Evolutionary conservation across 2,329 filamentous ascomycete species (phyloP).

Genomic region (Mycosphaerelloides madeirae): DNA sequence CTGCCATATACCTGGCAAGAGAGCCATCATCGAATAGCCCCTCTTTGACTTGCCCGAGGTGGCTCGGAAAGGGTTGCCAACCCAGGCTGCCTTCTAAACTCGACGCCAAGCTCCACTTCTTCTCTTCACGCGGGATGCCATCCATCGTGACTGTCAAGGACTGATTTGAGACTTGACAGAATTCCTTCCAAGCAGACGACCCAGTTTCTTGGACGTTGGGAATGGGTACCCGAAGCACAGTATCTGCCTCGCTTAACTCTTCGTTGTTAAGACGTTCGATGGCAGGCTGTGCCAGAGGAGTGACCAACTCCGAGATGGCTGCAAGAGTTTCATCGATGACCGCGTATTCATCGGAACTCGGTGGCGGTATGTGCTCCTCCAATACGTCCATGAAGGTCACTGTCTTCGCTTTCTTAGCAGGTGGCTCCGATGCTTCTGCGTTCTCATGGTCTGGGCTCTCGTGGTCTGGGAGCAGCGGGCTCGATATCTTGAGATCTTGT

Average conservation of each 20-base stretch:
- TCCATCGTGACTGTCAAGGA: slow-evolving; percentile 10
- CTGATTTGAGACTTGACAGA: slow-evolving; percentile 14
- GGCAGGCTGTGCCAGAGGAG: slow-evolving; percentile 35
- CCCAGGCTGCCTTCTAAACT: slow-evolving; percentile 38
- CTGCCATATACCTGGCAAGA: slow-evolving; percentile 33
- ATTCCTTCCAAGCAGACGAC: slow-evolving; percentile 15
- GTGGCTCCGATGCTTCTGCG: slow-evolving; percentile 34
- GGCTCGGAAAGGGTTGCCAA: slow-evolving; percentile 47
- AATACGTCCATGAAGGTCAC: slow-evolving; percentile 38
- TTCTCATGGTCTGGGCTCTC: no score
- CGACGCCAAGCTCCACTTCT: slow-evolving; percentile 40
- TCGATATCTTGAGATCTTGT: slow-evolving; percentile 42
- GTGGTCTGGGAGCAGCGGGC: slow-evolving; percentile 39
- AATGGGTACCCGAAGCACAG: slow-evolving; percentile 46
- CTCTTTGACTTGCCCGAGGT: slow-evolving; percentile 36
- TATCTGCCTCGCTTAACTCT: slow-evolving; percentile 44
- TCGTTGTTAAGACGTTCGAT: slow-evolving; percentile 39
- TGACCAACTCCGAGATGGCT: slow-evolving; percentile 32
- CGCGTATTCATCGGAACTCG: slow-evolving; percentile 21
- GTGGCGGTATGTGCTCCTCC: slow-evolving; percentile 31
- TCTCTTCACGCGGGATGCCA: slow-evolving; percentile 14
- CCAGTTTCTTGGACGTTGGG: slow-evolving; percentile 44
- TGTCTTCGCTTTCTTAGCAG: slow-evolving; percentile 38
- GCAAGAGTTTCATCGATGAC: slow-evolving; percentile 30
- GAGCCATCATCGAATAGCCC: slow-evolving; percentile 40